Conservation (phyloP, 495 filamentous ascomycete species). For the Hypomontagnella monticulosa region DNA sequence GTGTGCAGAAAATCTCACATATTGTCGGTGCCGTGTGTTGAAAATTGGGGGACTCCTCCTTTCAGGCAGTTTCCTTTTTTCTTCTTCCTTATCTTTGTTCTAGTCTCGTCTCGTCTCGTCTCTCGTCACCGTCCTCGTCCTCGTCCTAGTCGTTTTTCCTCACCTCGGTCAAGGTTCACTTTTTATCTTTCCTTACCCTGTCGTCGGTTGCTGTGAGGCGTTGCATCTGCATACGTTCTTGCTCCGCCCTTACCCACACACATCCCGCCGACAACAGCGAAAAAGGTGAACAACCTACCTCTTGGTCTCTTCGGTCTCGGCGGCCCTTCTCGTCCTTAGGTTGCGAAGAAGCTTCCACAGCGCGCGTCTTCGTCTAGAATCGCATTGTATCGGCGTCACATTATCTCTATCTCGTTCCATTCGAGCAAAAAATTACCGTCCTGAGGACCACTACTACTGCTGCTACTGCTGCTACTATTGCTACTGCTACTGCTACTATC, state of each 20-base stretch:
- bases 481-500: too few species aligned
- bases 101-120: slow-evolving; percentile 21
- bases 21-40: slow-evolving; percentile 53
- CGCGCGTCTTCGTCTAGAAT: slow-evolving; percentile 37
- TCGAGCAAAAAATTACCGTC: slow-evolving; percentile 3
- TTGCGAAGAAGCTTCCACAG: slow-evolving; percentile 16
- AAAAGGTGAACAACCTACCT: slow-evolving; percentile 38
- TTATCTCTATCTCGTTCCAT: slow-evolving; percentile 19
- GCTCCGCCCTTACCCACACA: slow-evolving; percentile 29
- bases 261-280: slow-evolving; percentile 14
- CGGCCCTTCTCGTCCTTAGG: slow-evolving; percentile 25
- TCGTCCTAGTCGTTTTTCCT: slow-evolving; percentile 38
- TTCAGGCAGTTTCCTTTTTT: slow-evolving; percentile 62
- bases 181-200: slow-evolving; percentile 29
- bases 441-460: slow-evolving; percentile 16
- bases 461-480: too few species aligned
- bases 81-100: slow-evolving; percentile 48
- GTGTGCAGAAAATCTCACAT: slow-evolving; percentile 45
- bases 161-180: slow-evolving; percentile 39
- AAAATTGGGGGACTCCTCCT: slow-evolving; percentile 60
- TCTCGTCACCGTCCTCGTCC: slow-evolving; percentile 17
- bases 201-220: slow-evolving; percentile 30
- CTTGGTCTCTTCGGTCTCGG: slow-evolving; percentile 27
- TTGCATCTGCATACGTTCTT: slow-evolving; percentile 39
- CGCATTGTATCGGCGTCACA: slow-evolving; percentile 38